phyloP scores from a whole-genome alignment of 768 basidiomycete genomes.

The Phaeolepiota aurea region DNA sequence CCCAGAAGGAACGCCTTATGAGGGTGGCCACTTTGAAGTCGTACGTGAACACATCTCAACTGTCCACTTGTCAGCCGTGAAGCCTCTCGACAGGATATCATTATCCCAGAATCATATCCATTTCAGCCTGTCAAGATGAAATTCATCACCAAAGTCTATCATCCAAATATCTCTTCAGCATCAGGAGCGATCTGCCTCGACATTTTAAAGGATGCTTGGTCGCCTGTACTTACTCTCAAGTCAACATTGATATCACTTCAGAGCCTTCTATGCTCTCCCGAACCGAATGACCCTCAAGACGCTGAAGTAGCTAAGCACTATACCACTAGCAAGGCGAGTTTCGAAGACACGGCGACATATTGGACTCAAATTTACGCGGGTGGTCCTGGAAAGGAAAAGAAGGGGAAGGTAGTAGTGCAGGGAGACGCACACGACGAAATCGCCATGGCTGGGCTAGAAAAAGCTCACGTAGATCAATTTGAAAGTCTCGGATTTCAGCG shows the following conservation, averaged over 20 bases:
- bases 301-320: slow-evolving; percentile 98
- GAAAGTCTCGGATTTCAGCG: slow-evolving; percentile 76
- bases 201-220: slow-evolving; percentile 87
- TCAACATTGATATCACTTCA: slow-evolving; percentile 94
- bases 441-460: slow-evolving; percentile 77
- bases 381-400: slow-evolving; percentile 47
- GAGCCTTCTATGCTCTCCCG: slow-evolving; percentile 86
- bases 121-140: slow-evolving; percentile 98
- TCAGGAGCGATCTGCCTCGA: slow-evolving; percentile 94
- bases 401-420: slow-evolving; percentile 35
- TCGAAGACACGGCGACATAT: slow-evolving; percentile 87
- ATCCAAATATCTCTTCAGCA: slow-evolving; percentile 91
- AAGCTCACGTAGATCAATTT: slow-evolving; percentile 78
- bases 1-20: slow-evolving; percentile 88
- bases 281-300: slow-evolving; percentile 95
- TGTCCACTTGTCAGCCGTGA: slow-evolving; percentile 4
- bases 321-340: slow-evolving; percentile 77
- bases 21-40: slow-evolving; percentile 87
- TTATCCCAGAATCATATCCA: slow-evolving; percentile 86
- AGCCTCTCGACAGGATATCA: slow-evolving; percentile 60
- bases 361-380: slow-evolving; percentile 94
- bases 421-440: slow-evolving; percentile 45
- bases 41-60: slow-evolving; percentile 36
- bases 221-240: slow-evolving; percentile 91
- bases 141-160: slow-evolving; percentile 94